Conservation (phyloP, 129 eudicot species). For the carrot (Daucus carota) region DH1_v3.0 NC_030383.2:60088501-60089000, state of each 20-base stretch:
- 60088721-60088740: constrained; percentile 86
- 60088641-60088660: neutral
- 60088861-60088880: neutral
- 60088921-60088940: constrained; percentile 29
- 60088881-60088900: constrained; percentile 18
- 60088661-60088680: neutral
- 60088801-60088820: neutral
- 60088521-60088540: too few species aligned
- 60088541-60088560: too few species aligned
- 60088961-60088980: neutral
- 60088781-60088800: neutral
- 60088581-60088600: too few species aligned
- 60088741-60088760: constrained; percentile 90
- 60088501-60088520: too few species aligned
- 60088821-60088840: neutral
- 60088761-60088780: neutral
- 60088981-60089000: too few species aligned
- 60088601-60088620: too few species aligned
- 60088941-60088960: constrained; percentile 44
- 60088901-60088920: constrained; percentile 82
- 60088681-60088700: constrained; percentile 57
- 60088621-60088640: too few species aligned
- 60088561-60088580: too few species aligned
- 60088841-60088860: neutral
- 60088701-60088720: constrained; percentile 79